Base-by-base conservation (phyloP, 352 stramenopile species). In the Pythium oligandrum region DNA sequence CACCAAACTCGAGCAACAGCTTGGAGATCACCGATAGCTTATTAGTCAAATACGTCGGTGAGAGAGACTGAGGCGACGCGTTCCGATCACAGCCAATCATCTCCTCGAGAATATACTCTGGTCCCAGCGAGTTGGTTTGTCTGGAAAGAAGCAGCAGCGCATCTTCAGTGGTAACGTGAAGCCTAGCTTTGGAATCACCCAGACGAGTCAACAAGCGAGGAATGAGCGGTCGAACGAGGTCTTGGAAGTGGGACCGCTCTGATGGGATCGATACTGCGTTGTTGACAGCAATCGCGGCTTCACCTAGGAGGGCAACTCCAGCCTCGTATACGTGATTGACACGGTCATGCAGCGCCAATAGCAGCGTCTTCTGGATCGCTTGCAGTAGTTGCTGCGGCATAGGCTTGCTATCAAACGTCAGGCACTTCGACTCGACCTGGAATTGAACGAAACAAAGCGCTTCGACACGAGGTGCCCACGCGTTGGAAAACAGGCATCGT, bases 301-400 rank as follows among this genome's bases (percentile, higher is more conserved):
- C 79, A 74, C 88, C 89, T 3, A 90, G 55, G 30, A 90, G 39
- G 9, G 77, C 69, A 0, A 93, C 71, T 5, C 66, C 80, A 4
- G 79, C 80, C 57, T 93, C 83, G 59, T 87, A 90, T 1, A 93
- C 83, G 0, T 78, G 63, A 55, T 91, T 93, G 2, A 91, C 83
- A 4, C 79, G 78, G 40, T 93, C 79, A 47, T 89, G 79, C 12
- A 90, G 64, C 7, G 80, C 73, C 32, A 82, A 57, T 1, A 83
- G 42, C 4, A 90, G 48, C 30, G 75, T 83, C 8, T 71, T 82
- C 42, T 89, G 76, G 32, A 86, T 68, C 0, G 73, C 72, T 31
- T 53, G 55, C 7, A 75, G 53, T 26, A 83, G 33, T 31, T 48
- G 58, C 37, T 32, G 43, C 6, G 9, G 42, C 42, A 2, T 36